Base-by-base conservation (phyloP, 129 eudicot genomes). In the Flaveria sonorensis region DNA sequence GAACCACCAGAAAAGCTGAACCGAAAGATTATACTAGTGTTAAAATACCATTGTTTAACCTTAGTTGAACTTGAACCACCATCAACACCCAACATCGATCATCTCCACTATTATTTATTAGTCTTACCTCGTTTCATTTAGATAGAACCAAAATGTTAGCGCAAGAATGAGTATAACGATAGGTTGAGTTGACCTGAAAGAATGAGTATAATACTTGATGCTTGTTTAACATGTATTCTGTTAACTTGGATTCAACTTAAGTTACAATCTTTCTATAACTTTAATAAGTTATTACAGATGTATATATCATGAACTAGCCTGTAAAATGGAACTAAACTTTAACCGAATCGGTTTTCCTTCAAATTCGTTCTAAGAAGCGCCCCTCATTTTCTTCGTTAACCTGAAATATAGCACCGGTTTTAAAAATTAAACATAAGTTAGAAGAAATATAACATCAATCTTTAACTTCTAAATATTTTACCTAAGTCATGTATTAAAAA, bases 361-460 rank as follows among this genome's bases (percentile, higher is more conserved):
- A n/a, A 30, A 60, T 15, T 46, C 28, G 15, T 50, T 16, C 12
- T 56, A 14, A 63, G 4, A 32, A 15, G 46, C n/a, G 5, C 12
- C 11, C n/a, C 1, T 10, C 8, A 3, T 2, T 21, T n/a, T 52
- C 71, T 56, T 68, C 30, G 50, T 65, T 28, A 46, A 30, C 80
- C 84, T 74, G 76, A 67, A 74, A 74, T 74, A 14, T 66, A 60
- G 19, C 60, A 77, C 4, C 6, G 20, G 6, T 14, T 55, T 10
- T 10, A 51, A 43, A 42, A 36, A 10, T 30, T 36, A 43, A 15
- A 82, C 48, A 9, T 16, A 66, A 66, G 4, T 18, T 26, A 28
- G 16, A 30, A 32, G 16, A 50, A 3, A 30, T 30, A 66, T 64
- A 61, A 23, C 7, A 52, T 63, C 21, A 50, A 6, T 30, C 0